Evolutionary conservation across 106 monocot genomes (phyloP), one percentile per base, ranked within the genome.

Genomic region (Phalaenopsis aphrodite): DNA sequence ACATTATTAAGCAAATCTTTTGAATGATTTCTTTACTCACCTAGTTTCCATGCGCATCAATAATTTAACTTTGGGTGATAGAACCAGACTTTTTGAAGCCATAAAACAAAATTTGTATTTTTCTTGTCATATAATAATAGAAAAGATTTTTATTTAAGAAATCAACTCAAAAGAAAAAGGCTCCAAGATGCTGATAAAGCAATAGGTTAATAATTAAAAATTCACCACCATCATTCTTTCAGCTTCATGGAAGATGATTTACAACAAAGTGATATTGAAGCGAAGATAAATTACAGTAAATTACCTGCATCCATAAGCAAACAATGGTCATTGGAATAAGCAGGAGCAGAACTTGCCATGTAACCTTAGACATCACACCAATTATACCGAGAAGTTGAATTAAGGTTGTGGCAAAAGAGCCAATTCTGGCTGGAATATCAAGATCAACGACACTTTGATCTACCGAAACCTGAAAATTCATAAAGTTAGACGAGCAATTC

Each of bases 381-480:
- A 91, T 81, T 81, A 98, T 94, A 52, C 94, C 92, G 76, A 98
- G 85, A 78, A 98, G 89, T 80, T 98, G 98, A 66, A 98, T 98
- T 73, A 94, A 94, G 64, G 94, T 94, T 67, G 98, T 75, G 30
- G 98, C 92, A 90, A 98, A 98, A 16, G 94, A 89, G 39, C 94
- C 98, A 77, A 98, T 94, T 67, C 98, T 87, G 78, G 92, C 92
- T 64, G 98, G 94, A 83, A 98, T 98, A 84, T 98, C 98, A 80
- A 94, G 87, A 85, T 98, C 98, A 69, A 98, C 92, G 77, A 98
- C 92, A 88, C 94, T 98, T 88, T 98, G 98, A 88, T 98, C 98
- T 79, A 94, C 88, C 82, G 98, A 98, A n/a, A 98, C 98, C 98
- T 98, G 90, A 85, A 66, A 82, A 64, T 82, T 72, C 56, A 82